These are phyloP conservation scores for Nemania sp. DNA, from an alignment of 2,329 filamentous ascomycete genomes.

Conservation along the genomic window DNA sequence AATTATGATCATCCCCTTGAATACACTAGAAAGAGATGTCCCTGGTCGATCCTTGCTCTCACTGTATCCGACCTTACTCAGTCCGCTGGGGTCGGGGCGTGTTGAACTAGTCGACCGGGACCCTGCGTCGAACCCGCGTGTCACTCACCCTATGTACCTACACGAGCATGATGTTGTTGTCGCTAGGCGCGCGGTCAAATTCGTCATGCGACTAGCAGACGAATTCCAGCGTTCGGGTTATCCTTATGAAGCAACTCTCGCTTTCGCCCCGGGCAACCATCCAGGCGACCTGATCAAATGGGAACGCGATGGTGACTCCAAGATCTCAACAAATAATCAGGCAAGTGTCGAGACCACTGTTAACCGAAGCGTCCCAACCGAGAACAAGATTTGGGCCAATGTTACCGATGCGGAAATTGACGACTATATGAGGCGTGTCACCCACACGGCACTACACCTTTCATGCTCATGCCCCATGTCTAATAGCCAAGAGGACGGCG, in stretches of 20 bases:
- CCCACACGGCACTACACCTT: not conserved
- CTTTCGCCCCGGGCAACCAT: not conserved
- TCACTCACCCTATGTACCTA: not conserved
- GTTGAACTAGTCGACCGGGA: not conserved
- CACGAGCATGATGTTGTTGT: not conserved
- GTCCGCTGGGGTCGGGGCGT: not conserved
- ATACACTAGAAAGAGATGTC: not conserved
- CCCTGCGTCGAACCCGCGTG: not conserved
- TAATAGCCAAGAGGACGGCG: not conserved
- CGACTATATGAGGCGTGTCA: not conserved
- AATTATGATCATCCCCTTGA: not conserved
- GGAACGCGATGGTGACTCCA: no score
- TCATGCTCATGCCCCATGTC: not conserved
- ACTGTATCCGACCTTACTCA: not conserved
- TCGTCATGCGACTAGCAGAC: not conserved
- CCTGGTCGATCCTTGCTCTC: not conserved
- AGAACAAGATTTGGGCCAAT: not conserved
- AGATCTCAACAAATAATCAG: not conserved
- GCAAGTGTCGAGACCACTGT: not conserved
- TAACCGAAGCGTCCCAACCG: not conserved
- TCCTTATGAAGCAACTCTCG: not conserved
- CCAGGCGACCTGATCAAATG: not conserved
- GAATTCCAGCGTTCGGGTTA: not conserved
- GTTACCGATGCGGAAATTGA: not conserved
- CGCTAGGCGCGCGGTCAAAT: not conserved